A percentile compares a stretch with the other conserved stretches of the same genome.
Evolutionary conservation across 495 filamentous ascomycete genomes (phyloP).

Genomic region (Hyaloscypha bicolor): DNA sequence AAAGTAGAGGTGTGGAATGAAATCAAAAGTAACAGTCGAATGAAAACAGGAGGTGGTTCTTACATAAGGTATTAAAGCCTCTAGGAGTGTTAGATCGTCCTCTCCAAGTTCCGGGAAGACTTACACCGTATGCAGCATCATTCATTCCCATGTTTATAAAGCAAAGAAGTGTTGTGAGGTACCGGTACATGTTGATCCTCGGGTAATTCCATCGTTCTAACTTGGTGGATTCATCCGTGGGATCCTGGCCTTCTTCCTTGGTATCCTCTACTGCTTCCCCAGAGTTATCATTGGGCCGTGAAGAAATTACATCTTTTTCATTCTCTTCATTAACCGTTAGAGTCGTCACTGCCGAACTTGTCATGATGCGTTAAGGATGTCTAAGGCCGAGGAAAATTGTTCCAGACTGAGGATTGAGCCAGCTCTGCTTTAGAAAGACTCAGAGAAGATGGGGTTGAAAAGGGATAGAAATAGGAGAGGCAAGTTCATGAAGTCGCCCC

Average conservation of each 20-base stretch:
- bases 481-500: no score
- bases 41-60: conserved; percentile 4
- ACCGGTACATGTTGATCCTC: conserved; percentile 63
- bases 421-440: no score
- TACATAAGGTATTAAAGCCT: conserved; percentile 67
- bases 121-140: conserved; percentile 79
- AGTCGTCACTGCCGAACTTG: neutral
- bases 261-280: neutral
- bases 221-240: neutral
- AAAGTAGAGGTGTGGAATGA: neutral
- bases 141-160: conserved; percentile 83
- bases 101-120: conserved; percentile 27
- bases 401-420: neutral
- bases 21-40: neutral
- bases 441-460: no score
- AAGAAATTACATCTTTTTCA: neutral
- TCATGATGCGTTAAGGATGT: neutral
- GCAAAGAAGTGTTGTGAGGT: conserved; percentile 66
- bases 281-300: neutral
- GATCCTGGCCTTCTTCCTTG: neutral
- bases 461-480: no score
- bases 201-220: conserved; percentile 70
- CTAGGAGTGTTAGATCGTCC: neutral
- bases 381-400: neutral
- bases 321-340: neutral